Evolutionary conservation across 1,284 basidiomycete species (phyloP).

Genomic region (Cutaneotrichosporon sp.): DNA sequence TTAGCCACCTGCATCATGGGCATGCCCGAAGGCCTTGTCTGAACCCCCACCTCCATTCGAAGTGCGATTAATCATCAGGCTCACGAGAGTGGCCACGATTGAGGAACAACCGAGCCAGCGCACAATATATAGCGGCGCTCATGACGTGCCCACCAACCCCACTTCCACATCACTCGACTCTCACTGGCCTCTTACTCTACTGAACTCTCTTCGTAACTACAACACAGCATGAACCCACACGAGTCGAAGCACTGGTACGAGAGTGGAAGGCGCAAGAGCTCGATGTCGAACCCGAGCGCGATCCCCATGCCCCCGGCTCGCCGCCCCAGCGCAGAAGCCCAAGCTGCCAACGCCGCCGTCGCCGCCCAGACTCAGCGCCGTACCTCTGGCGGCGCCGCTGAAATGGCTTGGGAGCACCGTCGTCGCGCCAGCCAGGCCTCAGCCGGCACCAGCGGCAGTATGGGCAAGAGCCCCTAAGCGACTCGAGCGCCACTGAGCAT

Average conservation of each 20-base stretch:
- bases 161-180: too few relatives aligned
- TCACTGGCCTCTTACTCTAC: not conserved
- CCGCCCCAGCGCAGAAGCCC: not conserved
- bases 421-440: not conserved
- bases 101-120: too few relatives aligned
- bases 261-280: not conserved
- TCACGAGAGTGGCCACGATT: too few relatives aligned
- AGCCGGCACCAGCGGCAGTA: not conserved
- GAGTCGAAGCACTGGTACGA: not conserved
- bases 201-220: not conserved
- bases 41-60: too few relatives aligned
- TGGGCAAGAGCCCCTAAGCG: conserved; percentile 1
- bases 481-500: not conserved
- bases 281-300: not conserved
- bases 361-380: not conserved
- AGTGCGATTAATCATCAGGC: too few relatives aligned
- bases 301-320: conserved; percentile 1
- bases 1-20: too few relatives aligned
- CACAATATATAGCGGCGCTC: too few relatives aligned
- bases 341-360: not conserved
- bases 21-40: too few relatives aligned
- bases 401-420: conserved; percentile 1
- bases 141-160: too few relatives aligned
- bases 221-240: conserved; percentile 1
- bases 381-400: not conserved